Conservation (phyloP, 208 protist species). For the Angomonas ambiguus region DNA sequence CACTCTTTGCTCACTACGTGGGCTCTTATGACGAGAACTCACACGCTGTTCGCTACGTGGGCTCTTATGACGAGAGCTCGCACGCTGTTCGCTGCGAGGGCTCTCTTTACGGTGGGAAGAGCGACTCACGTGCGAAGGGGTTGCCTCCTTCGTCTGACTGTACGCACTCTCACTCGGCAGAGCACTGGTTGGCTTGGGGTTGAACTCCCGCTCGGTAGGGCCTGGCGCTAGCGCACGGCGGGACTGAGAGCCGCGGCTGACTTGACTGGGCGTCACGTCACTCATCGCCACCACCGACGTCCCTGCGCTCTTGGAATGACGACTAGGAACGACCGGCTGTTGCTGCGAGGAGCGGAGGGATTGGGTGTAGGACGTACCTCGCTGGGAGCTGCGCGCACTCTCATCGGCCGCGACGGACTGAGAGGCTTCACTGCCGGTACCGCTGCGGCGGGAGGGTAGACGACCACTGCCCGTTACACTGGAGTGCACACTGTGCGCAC, state of each 20-base stretch:
- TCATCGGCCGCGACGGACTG: conserved; percentile 17
- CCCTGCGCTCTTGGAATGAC: background rate
- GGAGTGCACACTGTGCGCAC: background rate
- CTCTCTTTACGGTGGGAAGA: background rate
- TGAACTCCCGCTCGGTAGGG: conserved; percentile 30
- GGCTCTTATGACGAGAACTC: background rate
- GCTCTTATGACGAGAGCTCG: background rate
- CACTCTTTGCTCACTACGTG: background rate
- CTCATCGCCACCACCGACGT: conserved; percentile 2
- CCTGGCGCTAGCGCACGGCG: conserved; percentile 15
- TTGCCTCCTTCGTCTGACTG: conserved; percentile 6
- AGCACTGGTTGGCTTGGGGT: background rate
- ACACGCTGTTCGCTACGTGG: background rate
- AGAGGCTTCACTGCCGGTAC: conserved; percentile 18
- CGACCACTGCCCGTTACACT: background rate
- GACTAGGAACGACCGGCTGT: conserved; percentile 10
- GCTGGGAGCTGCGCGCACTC: conserved; percentile 30
- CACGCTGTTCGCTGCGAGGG: background rate
- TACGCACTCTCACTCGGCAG: background rate
- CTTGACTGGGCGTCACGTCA: conserved; percentile 12
- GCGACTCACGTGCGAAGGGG: conserved; percentile 9
- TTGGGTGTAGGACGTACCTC: conserved; percentile 24
- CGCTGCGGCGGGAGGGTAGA: conserved; percentile 5
- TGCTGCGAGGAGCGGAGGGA: conserved; percentile 31
- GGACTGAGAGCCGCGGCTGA: background rate